These are phyloP conservation scores for Phytophthora macrochlamydospora DNA, from an alignment of 352 stramenopile genomes.

Conservation along the genomic window DNA sequence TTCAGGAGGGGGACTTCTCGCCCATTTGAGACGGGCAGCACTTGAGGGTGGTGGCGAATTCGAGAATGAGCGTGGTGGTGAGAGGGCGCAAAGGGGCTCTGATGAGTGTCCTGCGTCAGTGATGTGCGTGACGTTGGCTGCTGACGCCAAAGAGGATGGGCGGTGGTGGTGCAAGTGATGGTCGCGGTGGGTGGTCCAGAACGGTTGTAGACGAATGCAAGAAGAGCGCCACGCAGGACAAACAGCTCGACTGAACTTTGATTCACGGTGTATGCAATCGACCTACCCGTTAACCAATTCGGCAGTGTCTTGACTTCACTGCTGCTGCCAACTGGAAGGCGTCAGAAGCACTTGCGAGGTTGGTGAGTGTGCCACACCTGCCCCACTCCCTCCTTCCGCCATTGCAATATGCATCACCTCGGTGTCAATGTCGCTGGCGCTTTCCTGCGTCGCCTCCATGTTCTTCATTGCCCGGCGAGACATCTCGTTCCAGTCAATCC, in stretches of 20 bases:
- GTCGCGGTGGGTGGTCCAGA: too few relatives aligned
- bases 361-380: constrained; percentile 52
- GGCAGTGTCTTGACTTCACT: too few relatives aligned
- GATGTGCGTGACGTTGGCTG: too few relatives aligned
- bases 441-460: constrained; percentile 47
- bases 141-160: too few relatives aligned
- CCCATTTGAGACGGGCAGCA: too few relatives aligned
- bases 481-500: constrained; percentile 51
- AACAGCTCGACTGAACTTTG: too few relatives aligned
- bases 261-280: too few relatives aligned
- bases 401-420: constrained; percentile 49
- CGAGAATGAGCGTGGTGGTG: background rate
- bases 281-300: too few relatives aligned
- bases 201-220: too few relatives aligned
- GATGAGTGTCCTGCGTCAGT: background rate
- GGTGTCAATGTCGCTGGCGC: constrained; percentile 36
- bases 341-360: constrained; percentile 53
- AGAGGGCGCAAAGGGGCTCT: background rate
- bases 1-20: background rate
- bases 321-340: constrained; percentile 48
- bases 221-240: too few relatives aligned
- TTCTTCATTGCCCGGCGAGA: constrained; percentile 38
- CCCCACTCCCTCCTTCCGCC: constrained; percentile 58
- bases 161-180: too few relatives aligned
- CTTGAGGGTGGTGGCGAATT: background rate